These are phyloP conservation scores for Cladophialophora yegresii DNA, from an alignment of 2,329 filamentous ascomycete genomes.

Conservation along the genomic window DNA sequence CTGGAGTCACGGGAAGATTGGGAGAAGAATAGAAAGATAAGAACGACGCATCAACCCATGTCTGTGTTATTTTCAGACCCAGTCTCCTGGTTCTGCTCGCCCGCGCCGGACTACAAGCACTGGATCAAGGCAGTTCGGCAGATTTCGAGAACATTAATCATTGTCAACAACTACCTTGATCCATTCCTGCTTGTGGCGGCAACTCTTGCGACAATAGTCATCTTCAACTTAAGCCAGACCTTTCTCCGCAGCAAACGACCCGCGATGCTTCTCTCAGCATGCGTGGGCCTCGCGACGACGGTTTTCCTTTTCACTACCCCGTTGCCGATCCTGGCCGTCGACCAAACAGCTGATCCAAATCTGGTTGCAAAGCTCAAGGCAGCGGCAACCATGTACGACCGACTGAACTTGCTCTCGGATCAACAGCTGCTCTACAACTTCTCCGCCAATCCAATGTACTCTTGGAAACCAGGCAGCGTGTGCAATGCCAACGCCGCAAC, in stretches of 20 bases:
- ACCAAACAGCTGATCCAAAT: constrained; percentile 45
- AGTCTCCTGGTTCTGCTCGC: constrained; percentile 25
- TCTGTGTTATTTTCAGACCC: constrained; percentile 22
- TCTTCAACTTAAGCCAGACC: constrained; percentile 17
- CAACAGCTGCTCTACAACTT: constrained; percentile 57
- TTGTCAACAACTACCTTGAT: background rate
- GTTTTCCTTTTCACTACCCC: constrained; percentile 33
- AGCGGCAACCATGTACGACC: constrained; percentile 52
- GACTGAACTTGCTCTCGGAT: constrained; percentile 45
- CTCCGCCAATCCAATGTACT: constrained; percentile 35
- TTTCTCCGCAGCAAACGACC: constrained; percentile 11
- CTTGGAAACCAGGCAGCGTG: constrained; percentile 29
- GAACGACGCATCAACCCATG: constrained; percentile 18
- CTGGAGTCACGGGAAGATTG: constrained; percentile 13
- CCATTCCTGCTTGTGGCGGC: constrained; percentile 2
- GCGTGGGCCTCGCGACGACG: constrained; percentile 31
- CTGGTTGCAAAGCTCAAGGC: constrained; percentile 45
- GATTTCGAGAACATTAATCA: background rate
- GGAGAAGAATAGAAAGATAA: constrained; percentile 20
- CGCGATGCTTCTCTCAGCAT: constrained; percentile 22
- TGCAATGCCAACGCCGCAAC: constrained; percentile 44
- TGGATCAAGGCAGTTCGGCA: constrained; percentile 13
- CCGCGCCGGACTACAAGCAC: constrained; percentile 11
- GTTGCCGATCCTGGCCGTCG: constrained; percentile 39
- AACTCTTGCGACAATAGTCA: constrained; percentile 11